Percentiles rank a stretch among this genome's conserved stretches.
phyloP scores from a whole-genome alignment of 345 rosid species.

The Mangifera indica region DNA sequence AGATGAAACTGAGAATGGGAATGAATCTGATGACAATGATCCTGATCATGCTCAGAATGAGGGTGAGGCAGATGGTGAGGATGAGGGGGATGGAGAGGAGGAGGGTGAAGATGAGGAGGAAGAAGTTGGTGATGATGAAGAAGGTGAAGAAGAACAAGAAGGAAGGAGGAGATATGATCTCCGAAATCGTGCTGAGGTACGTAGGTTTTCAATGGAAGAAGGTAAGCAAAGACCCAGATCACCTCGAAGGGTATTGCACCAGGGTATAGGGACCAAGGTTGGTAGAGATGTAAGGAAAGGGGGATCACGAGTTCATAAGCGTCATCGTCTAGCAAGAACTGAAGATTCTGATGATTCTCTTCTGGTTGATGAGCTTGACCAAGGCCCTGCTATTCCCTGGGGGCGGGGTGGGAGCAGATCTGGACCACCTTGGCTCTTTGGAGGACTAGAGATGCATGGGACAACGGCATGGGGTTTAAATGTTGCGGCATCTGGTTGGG shows the following conservation, averaged over 20 bases:
- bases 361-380: constrained; percentile 98
- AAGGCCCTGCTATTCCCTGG: constrained; percentile 97
- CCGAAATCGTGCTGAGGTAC: constrained; percentile 90
- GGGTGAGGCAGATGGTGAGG: constrained; percentile 55
- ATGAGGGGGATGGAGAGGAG: constrained; percentile 45
- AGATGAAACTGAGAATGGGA: constrained; percentile 84
- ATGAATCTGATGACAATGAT: constrained; percentile 70
- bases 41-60: constrained; percentile 58
- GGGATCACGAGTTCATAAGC: constrained; percentile 93
- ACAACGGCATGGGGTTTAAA: constrained; percentile 80
- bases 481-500: constrained; percentile 99
- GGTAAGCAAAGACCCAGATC: constrained; percentile 82
- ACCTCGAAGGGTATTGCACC: constrained; percentile 93
- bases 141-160: constrained; percentile 81
- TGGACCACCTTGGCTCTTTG: constrained; percentile 97
- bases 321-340: constrained; percentile 72
- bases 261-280: constrained; percentile 88
- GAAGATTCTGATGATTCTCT: constrained; percentile 99
- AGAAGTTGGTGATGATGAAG: constrained; percentile 67
- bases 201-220: constrained; percentile 74
- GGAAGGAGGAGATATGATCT: constrained; percentile 97
- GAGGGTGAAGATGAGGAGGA: constrained; percentile 52
- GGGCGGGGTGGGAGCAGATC: constrained; percentile 90
- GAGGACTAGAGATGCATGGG: constrained; percentile 90
- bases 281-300: constrained; percentile 89